Percentiles rank a stretch among this genome's conserved stretches.
Conservation (phyloP, 1,139 yeast genomes). For the Geotrichum cucujoidarum region DNA sequence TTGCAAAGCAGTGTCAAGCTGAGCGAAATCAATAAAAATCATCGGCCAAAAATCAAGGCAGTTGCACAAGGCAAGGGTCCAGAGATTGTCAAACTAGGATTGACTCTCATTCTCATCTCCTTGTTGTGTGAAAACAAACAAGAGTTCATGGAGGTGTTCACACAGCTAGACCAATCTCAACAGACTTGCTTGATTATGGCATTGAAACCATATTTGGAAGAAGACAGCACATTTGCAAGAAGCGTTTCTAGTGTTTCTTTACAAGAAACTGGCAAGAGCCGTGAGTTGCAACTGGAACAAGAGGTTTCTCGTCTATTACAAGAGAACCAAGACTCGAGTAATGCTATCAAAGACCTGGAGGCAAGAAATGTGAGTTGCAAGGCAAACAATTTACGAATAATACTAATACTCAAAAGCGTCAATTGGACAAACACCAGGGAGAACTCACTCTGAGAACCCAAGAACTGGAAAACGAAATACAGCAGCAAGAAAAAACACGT, state of each 20-base stretch:
- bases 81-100: conserved; percentile 8
- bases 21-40: background rate
- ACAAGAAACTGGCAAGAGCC: background rate
- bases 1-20: conserved; percentile 1
- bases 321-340: conserved; percentile 13
- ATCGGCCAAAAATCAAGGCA: conserved; percentile 2
- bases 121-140: conserved; percentile 4
- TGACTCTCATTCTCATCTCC: conserved; percentile 4
- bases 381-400: background rate
- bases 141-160: conserved; percentile 5
- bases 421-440: background rate
- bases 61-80: background rate
- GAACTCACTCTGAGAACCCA: too few relatives aligned
- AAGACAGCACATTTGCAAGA: background rate
- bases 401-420: background rate
- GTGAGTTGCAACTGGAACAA: conserved; percentile 23
- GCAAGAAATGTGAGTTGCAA: background rate
- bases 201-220: conserved; percentile 3
- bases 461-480: conserved; percentile 1
- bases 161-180: background rate
- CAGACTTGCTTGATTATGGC: conserved; percentile 5
- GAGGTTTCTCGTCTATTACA: conserved; percentile 21
- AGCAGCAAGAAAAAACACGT: background rate
- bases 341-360: background rate
- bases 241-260: background rate